phyloP scores from a whole-genome alignment of 371 early-diverging fungal species.

The Apophysomyces variabilis region DNA sequence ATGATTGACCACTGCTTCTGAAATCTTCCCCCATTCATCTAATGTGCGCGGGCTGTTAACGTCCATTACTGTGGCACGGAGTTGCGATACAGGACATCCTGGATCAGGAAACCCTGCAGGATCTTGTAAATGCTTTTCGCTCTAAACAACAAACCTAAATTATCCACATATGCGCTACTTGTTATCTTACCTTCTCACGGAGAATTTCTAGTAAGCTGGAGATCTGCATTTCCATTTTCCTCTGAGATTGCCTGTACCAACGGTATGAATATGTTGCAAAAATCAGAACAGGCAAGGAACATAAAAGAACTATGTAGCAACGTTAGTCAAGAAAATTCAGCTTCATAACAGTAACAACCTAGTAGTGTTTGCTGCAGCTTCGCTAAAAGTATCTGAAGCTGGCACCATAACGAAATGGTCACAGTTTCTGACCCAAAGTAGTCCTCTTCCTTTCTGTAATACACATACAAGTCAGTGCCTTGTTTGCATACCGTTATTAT shows the following conservation, averaged over 20 bases:
- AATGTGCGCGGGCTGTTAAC: slow-evolving; percentile 11
- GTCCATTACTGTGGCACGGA: slow-evolving; percentile 15
- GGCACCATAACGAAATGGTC: slow-evolving; percentile 9
- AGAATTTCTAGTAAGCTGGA: slow-evolving; percentile 6
- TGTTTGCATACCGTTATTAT: background rate
- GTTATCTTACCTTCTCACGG: slow-evolving; percentile 18
- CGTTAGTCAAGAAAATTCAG: background rate
- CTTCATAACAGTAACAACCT: background rate
- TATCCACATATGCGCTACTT: too few relatives aligned
- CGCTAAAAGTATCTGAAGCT: background rate
- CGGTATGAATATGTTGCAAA: slow-evolving; percentile 5
- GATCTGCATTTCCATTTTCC: slow-evolving; percentile 14
- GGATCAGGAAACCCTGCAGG: slow-evolving; percentile 14
- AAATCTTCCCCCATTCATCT: slow-evolving; percentile 21
- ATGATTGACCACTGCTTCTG: slow-evolving; percentile 7
- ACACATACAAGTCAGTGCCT: background rate
- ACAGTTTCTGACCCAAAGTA: slow-evolving; percentile 17
- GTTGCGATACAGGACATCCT: slow-evolving; percentile 15
- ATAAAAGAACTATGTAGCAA: background rate
- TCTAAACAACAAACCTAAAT: slow-evolving; percentile 1
- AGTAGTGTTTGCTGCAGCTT: background rate
- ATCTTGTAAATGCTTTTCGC: slow-evolving; percentile 19
- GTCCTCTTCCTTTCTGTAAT: slow-evolving; percentile 17
- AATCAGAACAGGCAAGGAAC: background rate
- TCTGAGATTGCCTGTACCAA: background rate